Conservation (phyloP, 1,139 yeast species). For the Groenewaldozyma auringiensis region DNA sequence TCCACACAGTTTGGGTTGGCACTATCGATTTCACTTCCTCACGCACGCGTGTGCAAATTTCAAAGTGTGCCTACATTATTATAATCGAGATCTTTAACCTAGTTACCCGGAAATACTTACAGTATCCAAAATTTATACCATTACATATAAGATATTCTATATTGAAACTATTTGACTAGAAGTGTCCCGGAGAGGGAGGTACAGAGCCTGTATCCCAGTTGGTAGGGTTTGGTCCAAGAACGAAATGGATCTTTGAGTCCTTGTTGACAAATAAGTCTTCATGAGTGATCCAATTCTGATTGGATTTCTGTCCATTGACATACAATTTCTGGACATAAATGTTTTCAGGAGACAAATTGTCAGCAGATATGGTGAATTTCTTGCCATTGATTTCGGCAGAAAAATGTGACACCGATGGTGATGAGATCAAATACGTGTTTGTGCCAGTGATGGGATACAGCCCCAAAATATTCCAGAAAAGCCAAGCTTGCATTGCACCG, state of each 20-base stretch:
- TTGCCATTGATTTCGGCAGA: slow-evolving; percentile 28
- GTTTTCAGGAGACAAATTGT: slow-evolving; percentile 23
- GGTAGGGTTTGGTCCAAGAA: slow-evolving; percentile 9
- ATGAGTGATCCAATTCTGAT: slow-evolving; percentile 34
- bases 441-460: slow-evolving; percentile 37
- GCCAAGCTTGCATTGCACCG: slow-evolving; percentile 39
- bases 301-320: slow-evolving; percentile 29
- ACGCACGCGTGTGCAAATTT: too few relatives aligned
- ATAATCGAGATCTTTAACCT: too few relatives aligned
- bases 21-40: too few relatives aligned
- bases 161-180: too few relatives aligned
- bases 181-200: slow-evolving; percentile 11
- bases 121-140: too few relatives aligned
- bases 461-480: slow-evolving; percentile 34
- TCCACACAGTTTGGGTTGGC: too few relatives aligned
- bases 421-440: slow-evolving; percentile 32
- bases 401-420: slow-evolving; percentile 32
- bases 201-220: slow-evolving; percentile 9
- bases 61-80: too few relatives aligned
- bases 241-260: slow-evolving; percentile 17
- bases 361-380: slow-evolving; percentile 28
- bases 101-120: too few relatives aligned
- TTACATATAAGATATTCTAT: too few relatives aligned
- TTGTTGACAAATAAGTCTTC: slow-evolving; percentile 29
- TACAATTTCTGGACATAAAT: slow-evolving; percentile 29